A percentile compares a stretch with the other conserved stretches of the same genome.
Conservation (phyloP, 768 basidiomycete genomes). For the Wakefieldia striispora region DNA sequence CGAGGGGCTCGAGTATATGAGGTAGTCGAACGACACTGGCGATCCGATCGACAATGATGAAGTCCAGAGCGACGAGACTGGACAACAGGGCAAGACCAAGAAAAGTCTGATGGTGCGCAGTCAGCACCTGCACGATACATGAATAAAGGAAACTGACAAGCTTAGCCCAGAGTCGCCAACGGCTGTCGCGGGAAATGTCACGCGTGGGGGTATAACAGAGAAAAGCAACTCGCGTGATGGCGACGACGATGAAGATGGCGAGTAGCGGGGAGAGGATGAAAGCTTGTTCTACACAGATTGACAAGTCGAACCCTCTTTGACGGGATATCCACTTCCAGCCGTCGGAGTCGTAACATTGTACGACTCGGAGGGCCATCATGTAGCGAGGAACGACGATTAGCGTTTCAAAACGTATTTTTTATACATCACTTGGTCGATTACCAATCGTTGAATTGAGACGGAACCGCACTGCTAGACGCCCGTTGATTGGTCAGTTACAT, state of each 20-base stretch:
- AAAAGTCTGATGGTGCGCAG: conserved; percentile 40
- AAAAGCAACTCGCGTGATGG: conserved; percentile 39
- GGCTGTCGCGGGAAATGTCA: conserved; percentile 46
- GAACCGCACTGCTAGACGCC: no score
- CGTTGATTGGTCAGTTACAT: no score
- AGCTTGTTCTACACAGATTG: conserved; percentile 80
- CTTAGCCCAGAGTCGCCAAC: conserved; percentile 56
- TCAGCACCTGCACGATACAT: not conserved
- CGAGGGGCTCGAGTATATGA: conserved; percentile 58
- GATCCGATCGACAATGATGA: conserved; percentile 39
- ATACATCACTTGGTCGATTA: no score
- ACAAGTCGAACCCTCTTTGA: conserved; percentile 67
- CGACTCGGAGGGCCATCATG: conserved; percentile 31
- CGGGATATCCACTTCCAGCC: conserved; percentile 65
- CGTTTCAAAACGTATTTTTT: not conserved
- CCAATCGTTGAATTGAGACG: no score
- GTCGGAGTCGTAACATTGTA: conserved; percentile 51
- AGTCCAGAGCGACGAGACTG: conserved; percentile 43
- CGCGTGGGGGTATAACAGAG: conserved; percentile 23
- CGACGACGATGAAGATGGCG: conserved; percentile 41
- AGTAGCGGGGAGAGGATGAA: conserved; percentile 56
- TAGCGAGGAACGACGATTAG: not conserved
- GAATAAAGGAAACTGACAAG: conserved; percentile 47
- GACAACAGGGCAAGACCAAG: conserved; percentile 45
- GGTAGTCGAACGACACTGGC: conserved; percentile 41